Conservation (phyloP, 768 basidiomycete genomes). For the Russula brevipes region DNA sequence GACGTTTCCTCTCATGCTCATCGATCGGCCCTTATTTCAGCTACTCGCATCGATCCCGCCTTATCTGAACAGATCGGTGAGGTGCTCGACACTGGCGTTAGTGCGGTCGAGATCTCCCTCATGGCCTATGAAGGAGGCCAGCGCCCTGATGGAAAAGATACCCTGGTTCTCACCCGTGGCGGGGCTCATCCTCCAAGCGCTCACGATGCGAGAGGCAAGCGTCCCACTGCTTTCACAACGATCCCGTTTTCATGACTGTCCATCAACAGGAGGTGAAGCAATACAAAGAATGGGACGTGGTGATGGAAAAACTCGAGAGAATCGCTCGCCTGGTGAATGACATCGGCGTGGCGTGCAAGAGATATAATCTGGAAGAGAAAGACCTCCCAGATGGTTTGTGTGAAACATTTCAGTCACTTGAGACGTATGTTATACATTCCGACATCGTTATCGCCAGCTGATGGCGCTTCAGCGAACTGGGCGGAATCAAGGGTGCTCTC, state of each 20-base stretch:
- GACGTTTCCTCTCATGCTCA: background rate
- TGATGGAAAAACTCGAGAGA: background rate
- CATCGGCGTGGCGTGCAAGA: background rate
- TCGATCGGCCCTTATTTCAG: background rate
- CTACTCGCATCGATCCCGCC: background rate
- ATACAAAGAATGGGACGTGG: background rate
- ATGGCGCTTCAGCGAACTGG: background rate
- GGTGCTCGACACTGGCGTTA: background rate
- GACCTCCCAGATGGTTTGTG: background rate
- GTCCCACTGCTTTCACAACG: background rate
- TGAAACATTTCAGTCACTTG: background rate
- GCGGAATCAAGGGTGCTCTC: background rate
- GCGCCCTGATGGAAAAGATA: no score
- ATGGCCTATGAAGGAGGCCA: background rate
- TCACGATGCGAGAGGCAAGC: background rate
- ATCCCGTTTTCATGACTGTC: background rate
- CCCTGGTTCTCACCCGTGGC: background rate
- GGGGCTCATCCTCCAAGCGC: background rate
- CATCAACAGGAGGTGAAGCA: constrained; percentile 1
- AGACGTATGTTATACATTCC: background rate
- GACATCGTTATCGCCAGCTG: background rate
- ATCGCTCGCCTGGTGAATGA: background rate
- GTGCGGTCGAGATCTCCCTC: background rate
- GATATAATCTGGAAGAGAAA: no score
- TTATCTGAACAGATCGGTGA: background rate